These are phyloP conservation scores for Grosmannia penicillata DNA, from an alignment of 2,329 filamentous ascomycete species.

Conservation along the genomic window DNA sequence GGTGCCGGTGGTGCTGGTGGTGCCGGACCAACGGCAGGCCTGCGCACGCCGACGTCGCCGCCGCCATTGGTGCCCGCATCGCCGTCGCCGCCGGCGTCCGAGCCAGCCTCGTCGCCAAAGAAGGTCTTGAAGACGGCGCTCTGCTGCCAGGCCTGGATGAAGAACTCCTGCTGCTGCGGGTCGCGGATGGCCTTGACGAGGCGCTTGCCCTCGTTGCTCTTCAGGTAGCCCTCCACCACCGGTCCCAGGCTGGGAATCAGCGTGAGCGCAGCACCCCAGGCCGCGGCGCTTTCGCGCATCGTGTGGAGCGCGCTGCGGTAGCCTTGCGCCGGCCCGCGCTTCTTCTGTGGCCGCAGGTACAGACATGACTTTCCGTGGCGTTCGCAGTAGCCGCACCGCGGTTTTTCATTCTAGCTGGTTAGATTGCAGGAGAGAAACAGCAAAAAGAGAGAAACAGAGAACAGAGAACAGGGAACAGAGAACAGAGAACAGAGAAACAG, in stretches of 20 bases:
- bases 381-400: constrained; percentile 30
- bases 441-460: not conserved
- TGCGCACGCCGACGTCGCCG: not conserved
- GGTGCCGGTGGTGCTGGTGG: not conserved
- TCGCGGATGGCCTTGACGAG: constrained; percentile 20
- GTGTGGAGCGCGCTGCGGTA: constrained; percentile 23
- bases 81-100: not conserved
- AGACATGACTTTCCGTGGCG: constrained; percentile 22
- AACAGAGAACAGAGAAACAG: no score
- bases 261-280: constrained; percentile 21
- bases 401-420: constrained; percentile 20
- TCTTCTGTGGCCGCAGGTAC: constrained; percentile 23
- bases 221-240: constrained; percentile 20
- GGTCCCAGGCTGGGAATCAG: constrained; percentile 21
- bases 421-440: not conserved
- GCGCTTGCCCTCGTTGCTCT: constrained; percentile 15
- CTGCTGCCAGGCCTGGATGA: constrained; percentile 21
- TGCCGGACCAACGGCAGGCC: not conserved
- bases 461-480: not conserved
- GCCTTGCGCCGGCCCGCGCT: constrained; percentile 22
- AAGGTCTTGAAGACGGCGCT: constrained; percentile 19
- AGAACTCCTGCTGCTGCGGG: constrained; percentile 20
- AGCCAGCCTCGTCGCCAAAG: constrained; percentile 11
- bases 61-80: not conserved
- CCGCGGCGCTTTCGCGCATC: constrained; percentile 23